A percentile compares a stretch with the other conserved stretches of the same genome.
phyloP scores from a whole-genome alignment of 306 rosid species.

The Ochetophila trinervis region DNA sequence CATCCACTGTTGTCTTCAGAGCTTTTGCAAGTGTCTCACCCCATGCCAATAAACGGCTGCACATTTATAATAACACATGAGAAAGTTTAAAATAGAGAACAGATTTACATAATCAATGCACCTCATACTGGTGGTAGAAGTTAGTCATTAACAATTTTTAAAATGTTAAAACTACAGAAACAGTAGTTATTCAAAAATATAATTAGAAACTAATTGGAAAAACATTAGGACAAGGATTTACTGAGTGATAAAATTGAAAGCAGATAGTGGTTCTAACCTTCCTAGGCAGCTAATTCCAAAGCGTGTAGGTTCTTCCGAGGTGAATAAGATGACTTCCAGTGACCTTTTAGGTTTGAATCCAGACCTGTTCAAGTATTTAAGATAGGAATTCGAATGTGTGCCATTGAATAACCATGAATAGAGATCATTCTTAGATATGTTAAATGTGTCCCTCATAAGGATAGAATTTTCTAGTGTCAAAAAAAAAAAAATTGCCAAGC shows the following conservation, averaged over 20 bases:
- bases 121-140: neutral
- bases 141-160: neutral
- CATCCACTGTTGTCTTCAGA: conserved; percentile 64
- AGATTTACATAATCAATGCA: neutral
- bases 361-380: conserved; percentile 49
- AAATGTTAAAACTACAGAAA: neutral
- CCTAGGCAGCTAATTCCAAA: conserved; percentile 93
- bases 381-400: conserved; percentile 3
- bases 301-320: conserved; percentile 97
- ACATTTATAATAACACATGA: conserved; percentile 22
- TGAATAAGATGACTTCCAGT: conserved; percentile 78
- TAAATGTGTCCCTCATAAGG: neutral
- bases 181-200: neutral
- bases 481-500: neutral
- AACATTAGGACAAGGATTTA: conserved; percentile 15
- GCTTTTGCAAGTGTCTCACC: conserved; percentile 58
- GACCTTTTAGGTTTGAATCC: conserved; percentile 81
- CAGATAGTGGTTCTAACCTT: conserved; percentile 50
- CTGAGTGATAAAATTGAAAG: conserved; percentile 11
- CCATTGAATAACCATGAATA: neutral
- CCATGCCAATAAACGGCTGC: conserved; percentile 88
- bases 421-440: neutral
- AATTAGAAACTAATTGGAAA: neutral
- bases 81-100: conserved; percentile 23
- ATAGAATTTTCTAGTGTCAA: conserved; percentile 2